Base-by-base conservation (phyloP, 257 asterid genomes). In the Vinca minor region DNA sequence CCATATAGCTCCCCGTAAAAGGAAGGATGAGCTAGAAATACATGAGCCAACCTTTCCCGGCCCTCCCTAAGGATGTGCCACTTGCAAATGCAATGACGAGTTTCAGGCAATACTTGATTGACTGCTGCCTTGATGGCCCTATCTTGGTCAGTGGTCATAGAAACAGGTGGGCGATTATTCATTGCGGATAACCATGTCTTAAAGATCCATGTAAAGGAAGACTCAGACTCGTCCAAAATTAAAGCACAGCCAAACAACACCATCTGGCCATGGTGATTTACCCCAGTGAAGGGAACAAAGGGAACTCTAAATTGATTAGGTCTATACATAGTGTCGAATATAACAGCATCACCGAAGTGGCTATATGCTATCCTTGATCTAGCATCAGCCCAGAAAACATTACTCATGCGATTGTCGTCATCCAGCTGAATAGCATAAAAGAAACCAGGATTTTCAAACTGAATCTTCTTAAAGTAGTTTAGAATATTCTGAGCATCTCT, bases 11-110 rank as follows among this genome's bases (percentile, higher is more conserved):
- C 91, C 63, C 84, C 91, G 66, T 81, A 76, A 57, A 87, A 81
- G 53, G 91, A 80, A 64, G 94, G 83, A 64, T 82, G 83, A 68
- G 87, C 81, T 65, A 79, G 76, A 74, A 77, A 80, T 69, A 85
- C 17, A 69, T 82, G 91, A 70, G 86, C 78, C 78, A 85, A 75
- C 68, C 96, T 81, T 82, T 87, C 96, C 75, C 83, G 94, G 71
- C 96, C 96, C 77, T 87, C 96, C 74, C 91, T 77, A 78, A 87
- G 74, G 71, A 87, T 82, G 70, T 87, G 89, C 91, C 94, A 85
- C 73, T 85, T 85, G 74, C 94, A 84, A 74, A 85, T 85, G 81
- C 94, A 85, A 72, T 87, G 95, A 45, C 91, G 85, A 64, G 91
- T 82, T 76, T 75, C 73, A 9, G 94, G 95, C 66, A 87, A 78